Evolutionary conservation across 2,329 filamentous ascomycete genomes (phyloP), one percentile per base, ranked within the genome.

Genomic region (Juglanconis oblonga): DNA sequence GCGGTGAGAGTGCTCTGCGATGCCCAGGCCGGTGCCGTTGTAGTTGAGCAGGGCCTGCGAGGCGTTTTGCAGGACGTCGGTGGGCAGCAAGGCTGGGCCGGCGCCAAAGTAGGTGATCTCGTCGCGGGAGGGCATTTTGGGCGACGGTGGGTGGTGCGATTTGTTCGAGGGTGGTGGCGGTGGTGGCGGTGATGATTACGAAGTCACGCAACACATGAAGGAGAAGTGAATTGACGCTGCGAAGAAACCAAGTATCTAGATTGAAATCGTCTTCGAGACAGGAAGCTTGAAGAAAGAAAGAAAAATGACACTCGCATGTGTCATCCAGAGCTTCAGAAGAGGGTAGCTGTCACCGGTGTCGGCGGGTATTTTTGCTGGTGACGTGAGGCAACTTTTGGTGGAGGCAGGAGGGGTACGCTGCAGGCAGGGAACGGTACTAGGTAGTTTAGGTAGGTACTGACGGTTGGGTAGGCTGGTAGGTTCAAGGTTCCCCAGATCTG

Each of bases 1-100:
- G 65, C 94, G 90, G 74, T 98, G 94, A 9, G 90, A 94, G 73
- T 96, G 91, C 76, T 98, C 94, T 64, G 90, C 91, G 48, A 97
- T 83, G 55, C 92, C 92, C 57, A 97, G 82, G 60, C 94, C 94
- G 44, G 87, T 91, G 72, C 85, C 81, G 51, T 94, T 80, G 79
- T 87, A 96, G 80, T 97, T 90, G 65, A 96, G 75, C 4, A 98
- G 86, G 1, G 90, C 90, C 71, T 86, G 74, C 1, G 92, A 87
- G 54, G 91, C 92, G 49, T 80, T 81, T 73, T 95, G 86, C 53
- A 97, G 84, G 29, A 97, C 90, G 4, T 85, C 77, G 11, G 91
- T 96, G 31, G 93, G 93, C 17, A 98, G 82, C 36, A 86, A 80
- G n/a, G 94, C 92, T 52, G 94, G 94, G 64, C 94, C 94, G 56